Conservation (phyloP, 2,329 filamentous ascomycete species). For the Cladophialophora immunda region DNA sequence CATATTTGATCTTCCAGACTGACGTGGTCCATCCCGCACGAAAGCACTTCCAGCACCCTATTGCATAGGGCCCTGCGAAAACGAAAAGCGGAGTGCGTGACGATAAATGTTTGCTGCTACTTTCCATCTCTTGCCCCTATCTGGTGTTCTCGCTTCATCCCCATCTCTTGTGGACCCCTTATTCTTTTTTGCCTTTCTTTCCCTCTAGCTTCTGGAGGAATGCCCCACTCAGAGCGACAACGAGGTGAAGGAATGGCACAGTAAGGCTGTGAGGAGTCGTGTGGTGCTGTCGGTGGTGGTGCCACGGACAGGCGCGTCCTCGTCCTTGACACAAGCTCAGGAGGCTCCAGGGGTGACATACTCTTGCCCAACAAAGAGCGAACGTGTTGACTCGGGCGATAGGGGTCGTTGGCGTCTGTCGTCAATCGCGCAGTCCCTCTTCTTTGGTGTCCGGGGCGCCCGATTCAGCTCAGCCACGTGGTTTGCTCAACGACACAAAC, state of each 20-base stretch:
- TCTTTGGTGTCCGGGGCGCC: not conserved
- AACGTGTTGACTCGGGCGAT: not conserved
- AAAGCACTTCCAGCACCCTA: not conserved
- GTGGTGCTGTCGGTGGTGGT: not conserved
- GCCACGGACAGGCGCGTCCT: not conserved
- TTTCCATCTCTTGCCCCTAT: not conserved
- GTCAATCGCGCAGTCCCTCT: not conserved
- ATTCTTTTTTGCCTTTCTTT: not conserved
- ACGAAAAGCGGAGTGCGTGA: not conserved
- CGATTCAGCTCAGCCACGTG: constrained; percentile 1
- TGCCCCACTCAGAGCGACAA: not conserved
- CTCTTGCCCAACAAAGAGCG: not conserved
- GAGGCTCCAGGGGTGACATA: not conserved
- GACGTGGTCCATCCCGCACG: not conserved
- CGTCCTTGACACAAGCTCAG: not conserved
- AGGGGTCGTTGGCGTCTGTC: not conserved
- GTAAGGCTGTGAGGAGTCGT: not conserved
- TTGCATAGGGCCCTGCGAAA: not conserved
- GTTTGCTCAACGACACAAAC: constrained; percentile 6
- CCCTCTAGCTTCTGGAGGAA: not conserved
- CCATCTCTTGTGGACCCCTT: not conserved
- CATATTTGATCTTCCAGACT: not conserved
- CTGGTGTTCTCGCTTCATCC: not conserved
- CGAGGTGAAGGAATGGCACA: not conserved
- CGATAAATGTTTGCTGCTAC: not conserved